phyloP scores from a whole-genome alignment of 805 yeast genomes.

The Hanseniaspora opuntiae region DNA sequence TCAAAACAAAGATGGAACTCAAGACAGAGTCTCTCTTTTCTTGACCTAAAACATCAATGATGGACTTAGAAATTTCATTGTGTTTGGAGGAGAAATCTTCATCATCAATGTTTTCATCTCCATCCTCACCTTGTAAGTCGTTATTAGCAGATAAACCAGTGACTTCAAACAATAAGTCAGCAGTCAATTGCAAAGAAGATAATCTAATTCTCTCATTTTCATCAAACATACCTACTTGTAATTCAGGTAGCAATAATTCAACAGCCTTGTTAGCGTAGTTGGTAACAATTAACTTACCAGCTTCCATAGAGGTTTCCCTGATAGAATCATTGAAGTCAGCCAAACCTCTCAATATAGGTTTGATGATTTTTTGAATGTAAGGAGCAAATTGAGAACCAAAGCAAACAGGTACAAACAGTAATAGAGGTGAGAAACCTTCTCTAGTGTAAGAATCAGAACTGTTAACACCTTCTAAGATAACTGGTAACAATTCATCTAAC shows the following conservation, averaged over 20 bases:
- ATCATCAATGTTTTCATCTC: slow-evolving; percentile 24
- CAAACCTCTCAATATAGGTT: slow-evolving; percentile 81
- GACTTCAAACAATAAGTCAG: slow-evolving; percentile 85
- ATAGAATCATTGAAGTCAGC: slow-evolving; percentile 82
- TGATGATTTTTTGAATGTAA: slow-evolving; percentile 69
- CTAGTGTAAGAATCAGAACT: slow-evolving; percentile 58
- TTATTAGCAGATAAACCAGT: slow-evolving; percentile 75
- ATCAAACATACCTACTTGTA: slow-evolving; percentile 79
- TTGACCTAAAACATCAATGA: slow-evolving; percentile 67
- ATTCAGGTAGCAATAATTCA: slow-evolving; percentile 83
- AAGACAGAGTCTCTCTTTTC: slow-evolving; percentile 80
- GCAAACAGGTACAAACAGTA: slow-evolving; percentile 83
- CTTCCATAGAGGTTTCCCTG: slow-evolving; percentile 77
- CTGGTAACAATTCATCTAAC: slow-evolving; percentile 78
- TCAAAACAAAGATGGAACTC: slow-evolving; percentile 79
- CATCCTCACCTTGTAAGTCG: slow-evolving; percentile 49
- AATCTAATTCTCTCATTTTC: slow-evolving; percentile 73
- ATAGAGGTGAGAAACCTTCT: slow-evolving; percentile 83
- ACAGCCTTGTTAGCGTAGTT: slow-evolving; percentile 88
- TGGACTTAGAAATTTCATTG: slow-evolving; percentile 45
- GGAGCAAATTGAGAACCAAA: slow-evolving; percentile 88
- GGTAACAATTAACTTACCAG: slow-evolving; percentile 82
- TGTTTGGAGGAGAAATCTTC: slow-evolving; percentile 33
- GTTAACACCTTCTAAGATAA: slow-evolving; percentile 57
- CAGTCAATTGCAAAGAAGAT: slow-evolving; percentile 87